Conservation (phyloP, 2,329 filamentous ascomycete genomes). For the Verticillium alfalfae region DNA sequence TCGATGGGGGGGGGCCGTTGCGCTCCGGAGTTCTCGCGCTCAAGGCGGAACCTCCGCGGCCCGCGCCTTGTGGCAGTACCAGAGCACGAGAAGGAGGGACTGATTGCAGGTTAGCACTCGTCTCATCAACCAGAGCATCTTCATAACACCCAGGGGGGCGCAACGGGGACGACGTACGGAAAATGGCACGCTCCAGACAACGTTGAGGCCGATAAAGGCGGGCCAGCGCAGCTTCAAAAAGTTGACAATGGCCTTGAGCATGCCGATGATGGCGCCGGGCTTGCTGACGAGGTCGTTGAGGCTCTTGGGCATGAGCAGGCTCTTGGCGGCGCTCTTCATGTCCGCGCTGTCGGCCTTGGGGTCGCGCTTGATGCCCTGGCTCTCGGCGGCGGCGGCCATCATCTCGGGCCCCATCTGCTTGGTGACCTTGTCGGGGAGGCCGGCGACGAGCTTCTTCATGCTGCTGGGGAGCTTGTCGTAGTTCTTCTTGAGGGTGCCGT, state of each 20-base stretch:
- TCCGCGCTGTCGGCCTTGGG: conserved; percentile 37
- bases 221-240: conserved; percentile 85
- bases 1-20: conserved; percentile 19
- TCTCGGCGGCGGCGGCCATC: conserved; percentile 71
- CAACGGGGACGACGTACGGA: conserved; percentile 53
- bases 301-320: conserved; percentile 64
- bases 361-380: conserved; percentile 58
- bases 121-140: too few species aligned
- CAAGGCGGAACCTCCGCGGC: conserved; percentile 79
- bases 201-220: conserved; percentile 84
- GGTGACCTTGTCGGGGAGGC: conserved; percentile 77
- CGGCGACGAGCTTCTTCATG: conserved; percentile 80
- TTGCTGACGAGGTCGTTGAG: conserved; percentile 78
- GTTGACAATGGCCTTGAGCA: conserved; percentile 86
- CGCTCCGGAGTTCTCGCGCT: conserved; percentile 37
- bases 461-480: conserved; percentile 69
- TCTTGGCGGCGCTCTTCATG: conserved; percentile 55
- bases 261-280: conserved; percentile 76
- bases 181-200: conserved; percentile 87
- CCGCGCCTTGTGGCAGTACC: conserved; percentile 98
- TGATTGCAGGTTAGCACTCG: conserved; percentile 20
- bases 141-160: too few species aligned
- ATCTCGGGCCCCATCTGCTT: conserved; percentile 73
- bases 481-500: conserved; percentile 52
- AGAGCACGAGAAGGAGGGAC: conserved; percentile 88